These are phyloP conservation scores for Gentiana dahurica DNA, from an alignment of 257 asterid species.

Conservation along the genomic window DNA sequence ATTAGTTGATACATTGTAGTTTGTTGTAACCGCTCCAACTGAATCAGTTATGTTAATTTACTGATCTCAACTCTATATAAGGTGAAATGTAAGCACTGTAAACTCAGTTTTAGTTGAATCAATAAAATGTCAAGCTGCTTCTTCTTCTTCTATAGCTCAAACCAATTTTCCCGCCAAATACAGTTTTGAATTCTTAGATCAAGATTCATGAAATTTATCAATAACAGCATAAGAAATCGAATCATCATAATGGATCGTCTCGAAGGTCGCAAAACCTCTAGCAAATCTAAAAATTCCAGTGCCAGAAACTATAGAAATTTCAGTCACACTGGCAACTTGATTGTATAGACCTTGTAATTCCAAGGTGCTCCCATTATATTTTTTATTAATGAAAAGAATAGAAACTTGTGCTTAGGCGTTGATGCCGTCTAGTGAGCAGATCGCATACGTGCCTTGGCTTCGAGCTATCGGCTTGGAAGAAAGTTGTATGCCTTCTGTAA, in stretches of 20 bases:
- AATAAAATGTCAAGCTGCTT: no score
- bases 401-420: background rate
- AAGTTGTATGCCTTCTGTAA: background rate
- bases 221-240: no score
- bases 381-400: background rate
- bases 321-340: slow-evolving; percentile 1
- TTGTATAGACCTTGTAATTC: slow-evolving; percentile 1
- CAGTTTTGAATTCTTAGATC: no score
- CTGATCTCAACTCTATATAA: no score
- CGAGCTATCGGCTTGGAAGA: background rate
- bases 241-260: background rate
- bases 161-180: no score
- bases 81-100: no score
- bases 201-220: no score
- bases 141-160: no score
- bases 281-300: slow-evolving; percentile 6
- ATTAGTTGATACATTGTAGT: no score
- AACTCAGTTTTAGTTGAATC: no score
- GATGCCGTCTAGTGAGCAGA: slow-evolving; percentile 2
- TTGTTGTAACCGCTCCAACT: no score
- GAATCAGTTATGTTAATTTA: no score
- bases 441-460: slow-evolving; percentile 5
- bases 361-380: slow-evolving; percentile 3
- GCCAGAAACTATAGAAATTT: slow-evolving; percentile 4
- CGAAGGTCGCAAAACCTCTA: slow-evolving; percentile 1